A percentile compares a stretch with the other conserved stretches of the same genome.
These are phyloP conservation scores for Serendipita vermifera DNA, from an alignment of 768 basidiomycete genomes.

Conservation along the genomic window DNA sequence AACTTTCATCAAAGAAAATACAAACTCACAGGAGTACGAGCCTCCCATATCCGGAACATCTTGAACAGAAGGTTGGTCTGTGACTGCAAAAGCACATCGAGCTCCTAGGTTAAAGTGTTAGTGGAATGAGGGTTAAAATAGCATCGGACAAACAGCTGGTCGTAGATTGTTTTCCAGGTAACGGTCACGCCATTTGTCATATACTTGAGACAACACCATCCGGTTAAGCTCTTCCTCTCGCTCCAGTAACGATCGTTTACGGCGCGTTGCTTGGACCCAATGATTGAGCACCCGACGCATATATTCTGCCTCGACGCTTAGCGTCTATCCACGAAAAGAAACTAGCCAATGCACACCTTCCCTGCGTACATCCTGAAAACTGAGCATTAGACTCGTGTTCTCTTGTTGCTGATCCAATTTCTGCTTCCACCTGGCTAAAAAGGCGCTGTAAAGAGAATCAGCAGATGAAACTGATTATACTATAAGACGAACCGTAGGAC, in stretches of 20 bases:
- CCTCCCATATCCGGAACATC: constrained; percentile 63
- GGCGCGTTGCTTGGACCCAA: constrained; percentile 52
- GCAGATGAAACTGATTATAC: not conserved
- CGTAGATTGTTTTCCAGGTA: constrained; percentile 52
- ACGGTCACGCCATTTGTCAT: constrained; percentile 72
- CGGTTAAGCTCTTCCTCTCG: constrained; percentile 51
- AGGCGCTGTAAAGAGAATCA: constrained; percentile 27
- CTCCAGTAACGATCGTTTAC: constrained; percentile 43
- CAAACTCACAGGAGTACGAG: constrained; percentile 50
- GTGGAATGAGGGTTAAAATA: not conserved
- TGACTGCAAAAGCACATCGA: constrained; percentile 42
- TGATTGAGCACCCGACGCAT: constrained; percentile 54
- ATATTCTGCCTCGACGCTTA: constrained; percentile 34
- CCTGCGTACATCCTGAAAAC: constrained; percentile 64
- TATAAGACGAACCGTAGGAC: constrained; percentile 31
- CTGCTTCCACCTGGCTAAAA: constrained; percentile 58
- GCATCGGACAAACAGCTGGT: constrained; percentile 39
- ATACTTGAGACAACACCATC: constrained; percentile 38
- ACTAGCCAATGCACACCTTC: constrained; percentile 40
- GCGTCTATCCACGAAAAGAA: not conserved
- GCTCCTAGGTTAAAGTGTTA: constrained; percentile 32
- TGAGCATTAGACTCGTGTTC: constrained; percentile 68
- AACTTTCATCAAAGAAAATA: not conserved
- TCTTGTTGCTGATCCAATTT: constrained; percentile 51
- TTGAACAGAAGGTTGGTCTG: constrained; percentile 49